Conservation (phyloP, 2,329 filamentous ascomycete species). For the Colletotrichum graminicola region DNA sequence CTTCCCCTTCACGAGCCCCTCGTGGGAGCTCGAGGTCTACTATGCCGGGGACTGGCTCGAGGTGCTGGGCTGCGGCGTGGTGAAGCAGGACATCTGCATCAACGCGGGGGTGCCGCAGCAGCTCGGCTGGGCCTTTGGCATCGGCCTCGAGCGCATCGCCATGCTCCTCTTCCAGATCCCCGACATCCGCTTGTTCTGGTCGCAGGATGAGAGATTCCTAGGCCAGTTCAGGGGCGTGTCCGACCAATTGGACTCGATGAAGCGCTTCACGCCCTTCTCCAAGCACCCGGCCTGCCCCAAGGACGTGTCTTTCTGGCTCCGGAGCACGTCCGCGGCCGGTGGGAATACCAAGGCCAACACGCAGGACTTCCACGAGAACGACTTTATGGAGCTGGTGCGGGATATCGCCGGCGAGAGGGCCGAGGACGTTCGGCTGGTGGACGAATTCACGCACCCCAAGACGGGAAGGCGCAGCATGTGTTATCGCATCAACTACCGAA, state of each 20-base stretch:
- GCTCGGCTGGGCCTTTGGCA: slow-evolving; percentile 94
- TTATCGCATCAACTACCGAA: slow-evolving; percentile 94
- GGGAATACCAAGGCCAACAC: slow-evolving; percentile 57
- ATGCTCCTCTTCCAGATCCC: slow-evolving; percentile 98
- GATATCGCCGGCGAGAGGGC: slow-evolving; percentile 84
- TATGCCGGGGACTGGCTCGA: slow-evolving; percentile 97
- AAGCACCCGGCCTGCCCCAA: slow-evolving; percentile 91
- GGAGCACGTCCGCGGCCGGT: slow-evolving; percentile 59
- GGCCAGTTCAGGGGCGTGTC: slow-evolving; percentile 80
- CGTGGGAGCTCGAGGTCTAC: slow-evolving; percentile 96
- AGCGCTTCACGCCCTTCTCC: slow-evolving; percentile 86
- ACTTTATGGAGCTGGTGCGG: slow-evolving; percentile 95
- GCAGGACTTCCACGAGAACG: slow-evolving; percentile 86
- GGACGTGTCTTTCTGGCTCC: slow-evolving; percentile 95
- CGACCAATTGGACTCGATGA: slow-evolving; percentile 61
- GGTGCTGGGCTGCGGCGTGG: slow-evolving; percentile 91
- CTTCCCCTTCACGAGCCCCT: slow-evolving; percentile 96
- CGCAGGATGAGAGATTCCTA: slow-evolving; percentile 85
- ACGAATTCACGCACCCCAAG: slow-evolving; percentile 90
- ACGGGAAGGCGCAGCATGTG: slow-evolving; percentile 86
- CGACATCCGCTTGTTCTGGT: slow-evolving; percentile 98
- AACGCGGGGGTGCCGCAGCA: slow-evolving; percentile 81
- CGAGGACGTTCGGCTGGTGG: slow-evolving; percentile 87
- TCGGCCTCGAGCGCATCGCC: slow-evolving; percentile 93
- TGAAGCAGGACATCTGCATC: slow-evolving; percentile 84